Evolutionary conservation across 2,329 filamentous ascomycete species (phyloP).

Genomic region (Trichoderma gracile): DNA sequence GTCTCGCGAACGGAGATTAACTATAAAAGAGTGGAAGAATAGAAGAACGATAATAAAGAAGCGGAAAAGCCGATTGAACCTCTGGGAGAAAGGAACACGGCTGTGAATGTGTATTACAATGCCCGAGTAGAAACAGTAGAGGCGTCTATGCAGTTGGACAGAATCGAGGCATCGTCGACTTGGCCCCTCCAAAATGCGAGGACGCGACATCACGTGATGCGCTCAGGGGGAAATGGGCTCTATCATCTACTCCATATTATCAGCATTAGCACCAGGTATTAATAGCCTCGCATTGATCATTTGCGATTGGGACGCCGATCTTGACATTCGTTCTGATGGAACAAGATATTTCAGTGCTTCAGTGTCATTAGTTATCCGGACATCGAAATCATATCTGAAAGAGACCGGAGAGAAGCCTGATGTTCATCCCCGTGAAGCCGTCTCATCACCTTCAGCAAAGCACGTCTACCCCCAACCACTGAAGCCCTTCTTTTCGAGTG

Average conservation of each 20-base stretch:
- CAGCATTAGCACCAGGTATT: background rate
- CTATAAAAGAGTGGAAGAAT: conserved; percentile 15
- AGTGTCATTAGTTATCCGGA: no score
- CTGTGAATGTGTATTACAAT: conserved; percentile 14
- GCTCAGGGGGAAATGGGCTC: conserved; percentile 14
- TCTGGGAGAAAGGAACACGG: background rate
- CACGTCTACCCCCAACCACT: background rate
- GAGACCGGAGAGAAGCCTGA: no score
- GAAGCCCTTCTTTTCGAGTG: background rate
- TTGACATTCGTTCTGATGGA: background rate
- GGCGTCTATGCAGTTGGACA: conserved; percentile 3
- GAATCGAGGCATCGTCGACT: conserved; percentile 1
- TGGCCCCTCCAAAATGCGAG: conserved; percentile 3
- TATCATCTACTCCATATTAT: background rate
- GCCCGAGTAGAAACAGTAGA: background rate
- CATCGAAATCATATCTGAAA: no score
- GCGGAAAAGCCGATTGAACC: conserved; percentile 8
- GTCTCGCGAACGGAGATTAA: background rate
- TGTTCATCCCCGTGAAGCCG: no score
- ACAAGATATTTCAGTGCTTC: no score
- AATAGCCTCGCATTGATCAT: background rate
- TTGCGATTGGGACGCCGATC: background rate
- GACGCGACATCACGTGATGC: conserved; percentile 11
- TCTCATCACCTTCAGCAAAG: background rate
- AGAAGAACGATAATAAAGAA: background rate